Evolutionary conservation across 306 rosid species (phyloP), one percentile per base, ranked within the genome.

Genomic region (Inga oerstediana): DNA sequence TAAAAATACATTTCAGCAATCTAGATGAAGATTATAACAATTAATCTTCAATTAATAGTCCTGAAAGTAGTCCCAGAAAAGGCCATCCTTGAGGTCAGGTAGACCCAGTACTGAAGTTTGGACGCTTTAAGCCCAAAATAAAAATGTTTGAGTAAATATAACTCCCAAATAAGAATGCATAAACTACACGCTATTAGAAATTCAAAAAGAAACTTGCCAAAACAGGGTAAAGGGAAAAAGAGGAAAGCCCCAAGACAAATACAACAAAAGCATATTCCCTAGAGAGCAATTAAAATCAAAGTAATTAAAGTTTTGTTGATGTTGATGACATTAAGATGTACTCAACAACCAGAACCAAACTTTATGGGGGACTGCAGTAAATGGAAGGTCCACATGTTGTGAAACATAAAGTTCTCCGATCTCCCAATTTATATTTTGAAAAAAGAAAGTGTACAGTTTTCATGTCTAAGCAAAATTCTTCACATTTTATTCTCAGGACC

Each of bases 91-190:
- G 56, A 64, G 54, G 51, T 39, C 43, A n/a, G n/a, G 34, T 59
- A 59, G 66, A n/a, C 32, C 66, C 24, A 9, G 34, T 59, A 59
- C 32, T n/a, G 14, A 22, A 59, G 32, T 59, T 59, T 59, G n/a
- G 11, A 75, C 22, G 34, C 56, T 81, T 77, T 80, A 58, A 78
- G 75, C 84, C 65, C 79, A 78, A 69, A 45, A 48, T 59, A 73
- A 74, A 66, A 20, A 81, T 6, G n/a, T 74, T 58, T 56, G 22
- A 74, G 44, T 14, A 27, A 43, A 77, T 35, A 85, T 54, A 46
- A 77, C 27, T 62, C 37, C 73, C 32, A 72, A 64, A 72, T 72
- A 85, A 41, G 72, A 59, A 59, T 16, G 4, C 56, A 43, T 81
- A 20, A 70, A 62, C 52, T 69, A 9, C 69, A 77, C 16, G 58